Evolutionary conservation across 2,329 filamentous ascomycete species (phyloP).

Genomic region (Cryphonectria radicalis): DNA sequence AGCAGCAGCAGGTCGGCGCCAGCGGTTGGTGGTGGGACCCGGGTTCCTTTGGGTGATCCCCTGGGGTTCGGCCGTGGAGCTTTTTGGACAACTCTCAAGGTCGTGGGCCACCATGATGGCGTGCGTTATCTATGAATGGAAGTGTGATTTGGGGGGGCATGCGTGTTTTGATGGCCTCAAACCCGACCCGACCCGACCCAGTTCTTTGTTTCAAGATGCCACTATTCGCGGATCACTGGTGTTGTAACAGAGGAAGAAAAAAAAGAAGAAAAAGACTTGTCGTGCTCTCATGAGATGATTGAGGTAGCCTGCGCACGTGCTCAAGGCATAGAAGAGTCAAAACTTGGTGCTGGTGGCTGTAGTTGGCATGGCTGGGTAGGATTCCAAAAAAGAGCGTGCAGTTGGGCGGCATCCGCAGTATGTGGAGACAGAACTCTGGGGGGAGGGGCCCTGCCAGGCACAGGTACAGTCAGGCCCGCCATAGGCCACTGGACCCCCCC

Average conservation of each 20-base stretch:
- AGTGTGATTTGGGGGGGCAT: background rate
- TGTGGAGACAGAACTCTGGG: background rate
- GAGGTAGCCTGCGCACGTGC: background rate
- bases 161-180: slow-evolving; percentile 1
- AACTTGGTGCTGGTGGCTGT: background rate
- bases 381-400: background rate
- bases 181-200: background rate
- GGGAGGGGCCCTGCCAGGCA: background rate
- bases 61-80: background rate
- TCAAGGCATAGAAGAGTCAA: background rate
- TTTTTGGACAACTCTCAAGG: background rate
- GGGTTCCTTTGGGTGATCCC: background rate
- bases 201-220: background rate
- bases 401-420: background rate
- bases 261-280: too few species aligned
- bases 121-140: background rate
- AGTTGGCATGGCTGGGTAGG: background rate
- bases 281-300: background rate
- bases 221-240: background rate
- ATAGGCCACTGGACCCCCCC: background rate
- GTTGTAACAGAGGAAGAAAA: background rate
- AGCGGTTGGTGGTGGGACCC: background rate
- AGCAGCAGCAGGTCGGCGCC: background rate
- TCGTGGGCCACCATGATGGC: background rate
- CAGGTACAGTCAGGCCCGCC: background rate